Conservation (phyloP, 2,329 filamentous ascomycete species). For the Sphaerulina musiva region DNA sequence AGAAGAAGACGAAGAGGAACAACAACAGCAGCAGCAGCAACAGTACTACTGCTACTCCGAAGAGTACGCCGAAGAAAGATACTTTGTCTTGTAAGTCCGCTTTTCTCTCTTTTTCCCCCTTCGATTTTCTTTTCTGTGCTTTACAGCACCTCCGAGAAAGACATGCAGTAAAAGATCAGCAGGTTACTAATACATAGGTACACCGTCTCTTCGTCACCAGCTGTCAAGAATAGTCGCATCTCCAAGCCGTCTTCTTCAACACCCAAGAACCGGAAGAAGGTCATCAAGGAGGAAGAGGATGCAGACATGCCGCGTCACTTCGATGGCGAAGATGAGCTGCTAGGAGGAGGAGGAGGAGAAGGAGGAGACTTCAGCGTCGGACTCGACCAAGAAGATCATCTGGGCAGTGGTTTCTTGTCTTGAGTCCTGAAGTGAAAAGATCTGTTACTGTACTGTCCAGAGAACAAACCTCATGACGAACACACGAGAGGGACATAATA, state of each 20-base stretch:
- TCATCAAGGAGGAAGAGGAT: slow-evolving; percentile 25
- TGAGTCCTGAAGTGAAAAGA: neutral
- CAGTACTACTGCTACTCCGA: neutral
- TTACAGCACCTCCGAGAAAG: neutral
- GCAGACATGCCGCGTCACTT: slow-evolving; percentile 1
- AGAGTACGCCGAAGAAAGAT: slow-evolving; percentile 24
- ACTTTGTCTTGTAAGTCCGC: slow-evolving; percentile 15
- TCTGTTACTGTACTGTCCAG: neutral
- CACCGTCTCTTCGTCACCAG: slow-evolving; percentile 5
- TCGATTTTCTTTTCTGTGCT: no score
- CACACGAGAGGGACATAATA: neutral
- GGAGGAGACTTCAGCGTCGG: neutral
- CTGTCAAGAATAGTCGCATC: slow-evolving; percentile 24
- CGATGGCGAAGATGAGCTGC: slow-evolving; percentile 1
- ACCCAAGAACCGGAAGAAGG: slow-evolving; percentile 18
- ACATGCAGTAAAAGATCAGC: no score
- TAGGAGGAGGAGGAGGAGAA: no score
- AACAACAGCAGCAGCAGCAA: no score
- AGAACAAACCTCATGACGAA: neutral
- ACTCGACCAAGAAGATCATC: slow-evolving; percentile 2
- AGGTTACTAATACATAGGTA: no score
- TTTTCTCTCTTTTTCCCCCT: neutral
- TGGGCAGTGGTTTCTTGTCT: slow-evolving; percentile 1
- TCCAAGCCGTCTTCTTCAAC: slow-evolving; percentile 20
- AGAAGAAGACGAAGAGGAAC: slow-evolving; percentile 19